Evolutionary conservation across 2,329 filamentous ascomycete species (phyloP), one percentile per base, ranked within the genome.

Genomic region (Fusarium albidum): DNA sequence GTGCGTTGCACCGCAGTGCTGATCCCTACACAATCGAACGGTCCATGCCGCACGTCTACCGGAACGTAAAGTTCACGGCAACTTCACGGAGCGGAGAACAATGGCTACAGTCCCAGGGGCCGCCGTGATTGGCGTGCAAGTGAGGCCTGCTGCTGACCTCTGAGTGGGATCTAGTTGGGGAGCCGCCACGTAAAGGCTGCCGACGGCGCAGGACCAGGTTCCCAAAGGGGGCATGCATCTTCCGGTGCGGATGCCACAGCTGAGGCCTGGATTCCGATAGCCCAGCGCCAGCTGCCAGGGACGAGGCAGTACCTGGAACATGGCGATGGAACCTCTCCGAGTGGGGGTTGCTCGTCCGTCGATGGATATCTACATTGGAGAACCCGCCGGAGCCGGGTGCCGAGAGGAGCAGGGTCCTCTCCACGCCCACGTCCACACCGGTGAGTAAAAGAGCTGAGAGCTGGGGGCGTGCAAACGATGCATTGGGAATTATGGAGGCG

Each of bases 391-490:
- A 54, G 49, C 38, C 55, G 35, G 50, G 46, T 46, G 47, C 45
- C 50, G 55, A 64, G 26, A 44, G 49, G 57, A 45, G 43, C 42
- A 55, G 39, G 38, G 43, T 59, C 35, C 37, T 47, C 35, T 12
- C 14, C 41, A 51, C 51, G 47, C 40, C 63, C 64, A 66, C 51
- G 47, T 42, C 63, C 64, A 66, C 64, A 67, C 61, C 53, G 64
- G 64, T 67, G 63, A 67, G 61, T 59, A 49, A 35, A 43, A 3
- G 15, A 50, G 50, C 50, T 28, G 40, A 39, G 21, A 59, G 44
- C 55, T 57, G 32, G 58, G 56, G 58, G 58, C 47, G 43, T 37
- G 38, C 31, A 13, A 32, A 17, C 6, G 21, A 31, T 35, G 29
- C 29, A 28, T 18, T 42, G 35, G 33, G n/a, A 43, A 35, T 14